Base-by-base conservation (phyloP, 768 basidiomycete genomes). In the Termitomyces heimii region DNA sequence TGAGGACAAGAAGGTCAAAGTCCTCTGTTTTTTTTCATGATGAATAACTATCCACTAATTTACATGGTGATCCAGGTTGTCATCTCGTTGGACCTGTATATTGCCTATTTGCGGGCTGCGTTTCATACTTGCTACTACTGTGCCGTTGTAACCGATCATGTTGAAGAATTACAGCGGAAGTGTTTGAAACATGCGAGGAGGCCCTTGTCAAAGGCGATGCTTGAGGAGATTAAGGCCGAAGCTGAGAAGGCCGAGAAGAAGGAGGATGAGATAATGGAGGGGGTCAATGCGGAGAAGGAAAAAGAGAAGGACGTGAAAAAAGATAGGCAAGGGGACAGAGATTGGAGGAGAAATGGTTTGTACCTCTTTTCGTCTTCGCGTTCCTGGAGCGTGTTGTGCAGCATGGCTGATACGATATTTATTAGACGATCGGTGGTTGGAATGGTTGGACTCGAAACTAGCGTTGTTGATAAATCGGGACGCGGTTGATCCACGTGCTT, bases 71-170 rank as follows among this genome's bases (percentile, higher is more conserved):
- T 40, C 9, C 68, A 94, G 91, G 84, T 84, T 65, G 81, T 83
- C 66, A 76, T 94, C 66, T 82, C 89, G 65, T 82, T 98, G 72
- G 97, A 99, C 76, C 77, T 96, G 71, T 94, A 94, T 73, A 78
- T 98, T 71, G 87, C 89, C 52, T 98, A 97, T 75, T 77, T 99
- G 68, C 92, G 97, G 64, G 81, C 85, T 69, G 95, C 91, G 54
- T 94, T 89, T 74, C 82, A 93, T 82, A 86, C 92, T 67, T 97
- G 97, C 83, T 99, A 96, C 75, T 99, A 99, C 76, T 99, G 97
- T 80, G 87, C 89, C 65, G 86, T 92, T 69, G 83, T 92, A 64
- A 89, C 87, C 70, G 89, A 96, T 75, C 94, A 94, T 76, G 74
- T 89, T 71, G 97, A 99, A 75, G 94, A 97, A 78, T 81, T 99